These are phyloP conservation scores for Fusarium proliferatum DNA, from an alignment of 2,329 filamentous ascomycete species.

Conservation along the genomic window DNA sequence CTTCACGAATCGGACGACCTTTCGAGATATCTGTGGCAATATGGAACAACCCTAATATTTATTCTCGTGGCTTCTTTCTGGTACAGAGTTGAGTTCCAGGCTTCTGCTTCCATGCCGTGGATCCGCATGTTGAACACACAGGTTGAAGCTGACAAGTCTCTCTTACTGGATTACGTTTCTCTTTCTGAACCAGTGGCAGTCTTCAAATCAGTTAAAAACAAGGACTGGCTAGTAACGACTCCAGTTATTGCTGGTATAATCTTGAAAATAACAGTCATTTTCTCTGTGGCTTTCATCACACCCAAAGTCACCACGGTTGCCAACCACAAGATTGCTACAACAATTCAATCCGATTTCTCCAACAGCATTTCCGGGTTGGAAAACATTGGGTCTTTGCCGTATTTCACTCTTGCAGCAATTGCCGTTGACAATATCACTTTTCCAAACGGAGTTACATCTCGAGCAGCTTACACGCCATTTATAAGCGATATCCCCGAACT, in stretches of 20 bases:
- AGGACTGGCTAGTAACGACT: slow-evolving; percentile 50
- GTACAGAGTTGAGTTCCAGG: slow-evolving; percentile 54
- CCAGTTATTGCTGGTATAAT: slow-evolving; percentile 45
- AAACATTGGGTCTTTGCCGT: slow-evolving; percentile 45
- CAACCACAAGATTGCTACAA: slow-evolving; percentile 40
- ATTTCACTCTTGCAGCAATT: slow-evolving; percentile 50
- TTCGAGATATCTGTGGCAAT: slow-evolving; percentile 53
- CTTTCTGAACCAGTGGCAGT: slow-evolving; percentile 46
- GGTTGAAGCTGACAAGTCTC: slow-evolving; percentile 45
- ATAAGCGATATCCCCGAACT: slow-evolving; percentile 38
- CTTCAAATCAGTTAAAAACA: slow-evolving; percentile 46
- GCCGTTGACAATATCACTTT: slow-evolving; percentile 43
- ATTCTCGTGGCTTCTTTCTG: slow-evolving; percentile 49
- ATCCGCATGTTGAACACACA: slow-evolving; percentile 48
- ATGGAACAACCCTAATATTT: slow-evolving; percentile 50
- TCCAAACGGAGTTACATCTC: slow-evolving; percentile 49
- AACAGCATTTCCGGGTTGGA: slow-evolving; percentile 42
- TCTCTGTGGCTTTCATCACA: slow-evolving; percentile 52
- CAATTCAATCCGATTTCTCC: slow-evolving; percentile 45
- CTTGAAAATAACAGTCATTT: slow-evolving; percentile 49
- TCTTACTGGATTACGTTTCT: slow-evolving; percentile 53
- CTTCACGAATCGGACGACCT: slow-evolving; percentile 41
- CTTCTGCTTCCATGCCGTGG: slow-evolving; percentile 54
- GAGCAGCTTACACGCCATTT: slow-evolving; percentile 53
- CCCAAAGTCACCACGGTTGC: slow-evolving; percentile 45